Percentiles rank a stretch among this genome's conserved stretches.
phyloP scores from a whole-genome alignment of 2,329 filamentous ascomycete species.

The Albophoma yamanashiensis region DNA sequence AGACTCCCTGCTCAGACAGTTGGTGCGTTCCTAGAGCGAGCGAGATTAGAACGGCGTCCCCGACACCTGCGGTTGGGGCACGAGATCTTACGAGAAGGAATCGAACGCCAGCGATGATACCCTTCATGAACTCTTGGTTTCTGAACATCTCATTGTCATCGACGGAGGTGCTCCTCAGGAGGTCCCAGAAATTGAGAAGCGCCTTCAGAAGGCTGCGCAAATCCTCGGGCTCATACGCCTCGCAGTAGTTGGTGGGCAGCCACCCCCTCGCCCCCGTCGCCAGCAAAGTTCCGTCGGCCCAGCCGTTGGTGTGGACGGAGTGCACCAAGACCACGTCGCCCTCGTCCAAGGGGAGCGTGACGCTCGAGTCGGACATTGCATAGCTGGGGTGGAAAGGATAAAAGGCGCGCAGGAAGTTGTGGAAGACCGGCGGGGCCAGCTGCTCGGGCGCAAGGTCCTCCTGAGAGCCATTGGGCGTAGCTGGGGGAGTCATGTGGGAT shows the following conservation, averaged over 20 bases:
- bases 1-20: constrained; percentile 79
- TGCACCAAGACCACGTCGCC: constrained; percentile 92
- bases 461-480: constrained; percentile 59
- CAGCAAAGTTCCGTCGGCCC: constrained; percentile 90
- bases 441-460: constrained; percentile 40
- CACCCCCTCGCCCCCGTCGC: constrained; percentile 81
- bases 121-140: constrained; percentile 89
- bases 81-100: constrained; percentile 66
- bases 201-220: constrained; percentile 80
- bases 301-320: constrained; percentile 95
- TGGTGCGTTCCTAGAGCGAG: constrained; percentile 61
- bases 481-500: constrained; percentile 65
- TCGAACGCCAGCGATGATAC: constrained; percentile 85
- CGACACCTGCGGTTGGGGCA: not conserved
- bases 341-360: constrained; percentile 79
- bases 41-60: not conserved
- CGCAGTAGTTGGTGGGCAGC: constrained; percentile 97
- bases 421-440: constrained; percentile 57
- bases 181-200: constrained; percentile 84
- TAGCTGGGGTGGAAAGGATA: constrained; percentile 81
- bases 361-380: constrained; percentile 68
- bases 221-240: constrained; percentile 80
- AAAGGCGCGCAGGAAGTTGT: constrained; percentile 90
- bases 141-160: constrained; percentile 71
- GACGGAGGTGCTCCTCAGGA: constrained; percentile 66